A percentile compares a stretch with the other conserved stretches of the same genome.
phyloP scores from a whole-genome alignment of 257 asterid genomes.

The Jasminum sambac region DNA sequence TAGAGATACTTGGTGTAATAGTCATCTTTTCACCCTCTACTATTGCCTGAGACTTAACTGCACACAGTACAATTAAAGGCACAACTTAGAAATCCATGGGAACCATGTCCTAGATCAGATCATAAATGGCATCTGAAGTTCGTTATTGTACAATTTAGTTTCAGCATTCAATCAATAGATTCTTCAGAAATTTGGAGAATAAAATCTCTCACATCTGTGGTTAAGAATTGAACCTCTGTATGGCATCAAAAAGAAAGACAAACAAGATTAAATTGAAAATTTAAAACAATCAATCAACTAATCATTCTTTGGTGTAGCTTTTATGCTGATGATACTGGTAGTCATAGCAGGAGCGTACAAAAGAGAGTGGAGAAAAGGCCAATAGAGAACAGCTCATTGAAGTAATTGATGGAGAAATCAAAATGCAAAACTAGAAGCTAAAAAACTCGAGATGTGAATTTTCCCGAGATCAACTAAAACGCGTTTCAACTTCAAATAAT shows the following conservation, averaged over 20 bases:
- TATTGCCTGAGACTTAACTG: constrained; percentile 42
- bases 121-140: background rate
- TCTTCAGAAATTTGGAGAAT: background rate
- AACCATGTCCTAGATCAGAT: constrained; percentile 9
- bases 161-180: constrained; percentile 1
- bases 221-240: background rate
- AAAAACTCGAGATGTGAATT: background rate
- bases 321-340: background rate
- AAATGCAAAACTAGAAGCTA: background rate
- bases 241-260: background rate
- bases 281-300: background rate
- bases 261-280: background rate
- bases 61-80: constrained; percentile 26
- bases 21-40: constrained; percentile 57
- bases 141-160: background rate
- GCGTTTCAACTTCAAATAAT: no score
- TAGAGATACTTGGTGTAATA: constrained; percentile 76
- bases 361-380: background rate
- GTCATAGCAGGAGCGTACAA: background rate
- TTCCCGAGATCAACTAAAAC: no score
- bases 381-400: constrained; percentile 1
- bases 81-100: constrained; percentile 9
- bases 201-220: background rate
- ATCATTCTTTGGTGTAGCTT: background rate
- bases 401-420: constrained; percentile 4